Evolutionary conservation across 2,329 filamentous ascomycete species (phyloP), one percentile per base, ranked within the genome.

Genomic region (Aspergillus melleus): DNA sequence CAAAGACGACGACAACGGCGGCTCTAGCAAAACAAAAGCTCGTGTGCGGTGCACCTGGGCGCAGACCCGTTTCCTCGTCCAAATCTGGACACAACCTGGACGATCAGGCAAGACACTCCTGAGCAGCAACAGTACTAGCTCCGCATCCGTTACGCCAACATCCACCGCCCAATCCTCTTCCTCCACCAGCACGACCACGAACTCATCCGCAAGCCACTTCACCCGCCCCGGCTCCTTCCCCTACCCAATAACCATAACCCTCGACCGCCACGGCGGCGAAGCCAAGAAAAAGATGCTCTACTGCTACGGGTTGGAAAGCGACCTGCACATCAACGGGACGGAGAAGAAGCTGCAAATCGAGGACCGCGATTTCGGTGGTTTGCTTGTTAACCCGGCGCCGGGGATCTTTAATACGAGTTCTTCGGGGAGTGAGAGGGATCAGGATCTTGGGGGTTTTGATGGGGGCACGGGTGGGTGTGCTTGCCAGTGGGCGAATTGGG

Each of bases 401-500:
- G 79, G 80, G 8, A 75, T 82, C 6, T 78, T 81, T 39, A 72
- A 77, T 57, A 47, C 58, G 10, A 63, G 30, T 24, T 57, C 47
- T 24, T 49, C 49, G 22, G 52, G 50, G 22, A 55, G 56, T 20
- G 60, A 58, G 11, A 64, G 55, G 19, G 58, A 70, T 52, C 67
- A 70, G 12, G 74, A 68, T 29, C 76, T 72, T 16, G 77, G 76
- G 0, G 84, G 84, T 0, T 79, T 86, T 59, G 86, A 88, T 73
- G 86, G 86, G 1, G 86, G 86, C 1, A 80, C 74, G 5, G 85
- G 85, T 6, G 86, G 86, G 0, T 88, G 86, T 76, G 68, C 68
- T n/a, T 88, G 86, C 71, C 74, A 79, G 65, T 88, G 85, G 84
- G 77, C 80, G 70, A 87, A 86, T 72, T 87, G 74, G 74, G 55